Percentiles rank a stretch among this genome's conserved stretches.
phyloP scores from a whole-genome alignment of 345 rosid species.

The Melaleuca quinquenervia region DNA sequence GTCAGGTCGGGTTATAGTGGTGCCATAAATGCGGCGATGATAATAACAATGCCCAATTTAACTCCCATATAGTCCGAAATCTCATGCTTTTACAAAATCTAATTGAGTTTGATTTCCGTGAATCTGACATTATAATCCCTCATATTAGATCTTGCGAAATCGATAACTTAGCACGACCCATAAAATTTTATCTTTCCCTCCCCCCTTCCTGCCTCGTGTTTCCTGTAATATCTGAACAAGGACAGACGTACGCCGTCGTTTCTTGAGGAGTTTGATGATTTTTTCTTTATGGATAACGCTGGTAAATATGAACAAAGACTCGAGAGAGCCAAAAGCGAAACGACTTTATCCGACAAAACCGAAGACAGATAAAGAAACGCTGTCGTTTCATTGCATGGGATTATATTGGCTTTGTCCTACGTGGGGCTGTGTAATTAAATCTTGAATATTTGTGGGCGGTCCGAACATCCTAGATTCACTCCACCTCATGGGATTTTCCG shows the following conservation, averaged over 20 bases:
- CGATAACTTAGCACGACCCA: neutral
- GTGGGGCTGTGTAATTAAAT: neutral
- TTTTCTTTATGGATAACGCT: neutral
- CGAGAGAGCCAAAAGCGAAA: neutral
- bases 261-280: neutral
- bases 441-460: neutral
- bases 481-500: neutral
- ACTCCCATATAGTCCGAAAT: neutral
- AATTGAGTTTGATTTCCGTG: neutral
- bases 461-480: neutral
- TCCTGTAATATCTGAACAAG: neutral
- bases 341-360: neutral
- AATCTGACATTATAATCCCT: neutral
- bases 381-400: neutral
- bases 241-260: neutral
- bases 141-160: neutral
- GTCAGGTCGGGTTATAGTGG: neutral
- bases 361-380: neutral
- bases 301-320: neutral
- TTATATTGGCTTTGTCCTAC: neutral
- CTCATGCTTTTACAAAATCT: neutral
- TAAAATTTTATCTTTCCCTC: neutral
- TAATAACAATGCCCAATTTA: neutral
- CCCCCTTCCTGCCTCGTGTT: no score
- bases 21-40: neutral